Percentiles rank a stretch among this genome's conserved stretches.
Evolutionary conservation across 495 filamentous ascomycete species (phyloP).

Genomic region (Podospora conica): DNA sequence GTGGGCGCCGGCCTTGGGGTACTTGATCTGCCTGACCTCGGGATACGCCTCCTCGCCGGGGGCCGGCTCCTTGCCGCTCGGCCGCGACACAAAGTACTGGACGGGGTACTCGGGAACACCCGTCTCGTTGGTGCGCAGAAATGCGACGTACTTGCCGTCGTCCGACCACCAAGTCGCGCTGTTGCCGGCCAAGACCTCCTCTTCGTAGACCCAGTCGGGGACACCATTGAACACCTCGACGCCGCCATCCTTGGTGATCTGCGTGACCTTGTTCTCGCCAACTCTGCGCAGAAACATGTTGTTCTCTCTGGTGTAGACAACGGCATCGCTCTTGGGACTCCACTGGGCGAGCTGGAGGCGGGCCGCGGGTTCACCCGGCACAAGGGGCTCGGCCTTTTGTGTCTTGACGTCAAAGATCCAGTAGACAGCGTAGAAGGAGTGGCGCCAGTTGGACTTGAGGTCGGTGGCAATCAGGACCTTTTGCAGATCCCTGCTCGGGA

Average conservation of each 20-base stretch:
- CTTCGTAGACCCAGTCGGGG: conserved; percentile 99
- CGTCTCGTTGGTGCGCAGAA: conserved; percentile 87
- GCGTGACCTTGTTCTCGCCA: conserved; percentile 45
- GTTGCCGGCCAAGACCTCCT: conserved; percentile 79
- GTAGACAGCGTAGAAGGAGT: conserved; percentile 78
- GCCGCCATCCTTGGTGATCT: conserved; percentile 83
- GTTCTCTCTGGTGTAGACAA: conserved; percentile 81
- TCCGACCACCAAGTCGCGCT: conserved; percentile 91
- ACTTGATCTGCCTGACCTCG: conserved; percentile 87
- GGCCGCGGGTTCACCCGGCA: conserved; percentile 58
- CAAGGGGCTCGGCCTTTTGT: conserved; percentile 71
- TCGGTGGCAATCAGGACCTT: conserved; percentile 77
- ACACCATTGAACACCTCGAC: conserved; percentile 87
- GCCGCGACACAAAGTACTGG: conserved; percentile 85
- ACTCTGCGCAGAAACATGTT: conserved; percentile 80
- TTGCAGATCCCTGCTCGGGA: conserved; percentile 76
- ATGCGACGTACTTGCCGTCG: conserved; percentile 82
- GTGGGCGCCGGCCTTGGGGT: conserved; percentile 90
- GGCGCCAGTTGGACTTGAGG: conserved; percentile 70
- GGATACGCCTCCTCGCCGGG: conserved; percentile 84
- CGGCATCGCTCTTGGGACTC: conserved; percentile 79
- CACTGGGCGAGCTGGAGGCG: conserved; percentile 81
- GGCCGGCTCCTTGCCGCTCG: conserved; percentile 65
- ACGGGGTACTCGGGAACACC: conserved; percentile 88
- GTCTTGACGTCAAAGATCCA: conserved; percentile 91